Conservation (phyloP, 257 asterid species). For the Marsdenia floribunda region DNA sequence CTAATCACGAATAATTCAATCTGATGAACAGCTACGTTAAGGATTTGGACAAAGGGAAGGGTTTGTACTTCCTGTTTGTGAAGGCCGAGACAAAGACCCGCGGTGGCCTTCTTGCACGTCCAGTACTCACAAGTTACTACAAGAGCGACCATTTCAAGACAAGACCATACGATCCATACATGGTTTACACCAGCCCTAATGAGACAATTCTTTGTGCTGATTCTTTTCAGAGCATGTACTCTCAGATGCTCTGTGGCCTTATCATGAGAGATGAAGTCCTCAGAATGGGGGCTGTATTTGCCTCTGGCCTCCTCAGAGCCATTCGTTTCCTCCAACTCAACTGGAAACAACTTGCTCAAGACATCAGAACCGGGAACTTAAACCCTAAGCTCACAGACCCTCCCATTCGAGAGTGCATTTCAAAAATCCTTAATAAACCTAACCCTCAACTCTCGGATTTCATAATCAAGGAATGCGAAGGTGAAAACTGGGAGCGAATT, state of each 20-base stretch:
- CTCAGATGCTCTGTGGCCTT: slow-evolving; percentile 84
- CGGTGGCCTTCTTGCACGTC: slow-evolving; percentile 71
- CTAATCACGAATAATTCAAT: background rate
- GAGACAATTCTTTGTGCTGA: slow-evolving; percentile 72
- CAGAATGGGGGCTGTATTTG: slow-evolving; percentile 81
- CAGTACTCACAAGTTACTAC: slow-evolving; percentile 82
- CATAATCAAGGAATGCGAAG: slow-evolving; percentile 46
- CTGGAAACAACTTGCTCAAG: slow-evolving; percentile 54
- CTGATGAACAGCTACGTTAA: slow-evolving; percentile 53
- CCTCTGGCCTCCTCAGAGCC: slow-evolving; percentile 76
- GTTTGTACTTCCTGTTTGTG: slow-evolving; percentile 59
- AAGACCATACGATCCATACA: slow-evolving; percentile 58
- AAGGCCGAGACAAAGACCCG: slow-evolving; percentile 72
- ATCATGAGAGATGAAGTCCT: slow-evolving; percentile 61
- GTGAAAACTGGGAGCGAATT: slow-evolving; percentile 63
- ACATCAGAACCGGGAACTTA: slow-evolving; percentile 49
- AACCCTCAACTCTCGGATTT: slow-evolving; percentile 44
- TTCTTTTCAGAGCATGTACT: slow-evolving; percentile 73
- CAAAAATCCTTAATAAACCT: slow-evolving; percentile 32
- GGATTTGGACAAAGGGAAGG: slow-evolving; percentile 68
- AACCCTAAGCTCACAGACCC: slow-evolving; percentile 46
- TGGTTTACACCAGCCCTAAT: slow-evolving; percentile 73
- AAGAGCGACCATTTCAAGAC: slow-evolving; percentile 68
- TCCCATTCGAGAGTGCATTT: slow-evolving; percentile 30
- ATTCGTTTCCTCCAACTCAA: slow-evolving; percentile 62